phyloP scores from a whole-genome alignment of 257 asterid genomes.

The Anisodus tanguticus region DNA sequence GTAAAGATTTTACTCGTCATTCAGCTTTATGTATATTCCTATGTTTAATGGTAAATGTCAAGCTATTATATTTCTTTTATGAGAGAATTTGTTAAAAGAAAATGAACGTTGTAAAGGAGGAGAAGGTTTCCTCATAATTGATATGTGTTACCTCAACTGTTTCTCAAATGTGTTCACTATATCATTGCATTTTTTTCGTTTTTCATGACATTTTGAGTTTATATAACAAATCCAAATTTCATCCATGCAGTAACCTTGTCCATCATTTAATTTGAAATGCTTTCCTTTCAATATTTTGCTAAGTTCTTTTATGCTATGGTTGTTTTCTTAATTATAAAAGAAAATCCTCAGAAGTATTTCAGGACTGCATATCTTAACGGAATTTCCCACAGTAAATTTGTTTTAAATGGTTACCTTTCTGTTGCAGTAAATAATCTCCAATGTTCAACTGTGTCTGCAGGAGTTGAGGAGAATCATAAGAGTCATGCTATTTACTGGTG shows the following conservation, averaged over 20 bases:
- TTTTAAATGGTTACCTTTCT: slow-evolving; percentile 10
- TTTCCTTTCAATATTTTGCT: too few species aligned
- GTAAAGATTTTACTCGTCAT: neutral
- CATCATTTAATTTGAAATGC: too few species aligned
- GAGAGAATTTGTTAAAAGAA: neutral
- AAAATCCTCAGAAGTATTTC: slow-evolving; percentile 18
- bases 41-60: neutral
- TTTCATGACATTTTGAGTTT: neutral
- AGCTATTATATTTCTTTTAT: neutral
- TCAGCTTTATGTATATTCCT: neutral
- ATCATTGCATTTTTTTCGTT: neutral
- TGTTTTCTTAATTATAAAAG: neutral
- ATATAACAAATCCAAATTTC: neutral
- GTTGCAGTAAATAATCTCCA: neutral
- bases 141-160: too few species aligned
- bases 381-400: neutral
- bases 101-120: too few species aligned
- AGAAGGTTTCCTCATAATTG: too few species aligned
- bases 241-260: too few species aligned
- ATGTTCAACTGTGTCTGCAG: slow-evolving; percentile 43
- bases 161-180: neutral
- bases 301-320: neutral
- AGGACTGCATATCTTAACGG: neutral
- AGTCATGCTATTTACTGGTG: slow-evolving; percentile 70
- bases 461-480: slow-evolving; percentile 55